Base-by-base conservation (phyloP, 2,329 filamentous ascomycete genomes). In the Colletotrichum musicola region DNA sequence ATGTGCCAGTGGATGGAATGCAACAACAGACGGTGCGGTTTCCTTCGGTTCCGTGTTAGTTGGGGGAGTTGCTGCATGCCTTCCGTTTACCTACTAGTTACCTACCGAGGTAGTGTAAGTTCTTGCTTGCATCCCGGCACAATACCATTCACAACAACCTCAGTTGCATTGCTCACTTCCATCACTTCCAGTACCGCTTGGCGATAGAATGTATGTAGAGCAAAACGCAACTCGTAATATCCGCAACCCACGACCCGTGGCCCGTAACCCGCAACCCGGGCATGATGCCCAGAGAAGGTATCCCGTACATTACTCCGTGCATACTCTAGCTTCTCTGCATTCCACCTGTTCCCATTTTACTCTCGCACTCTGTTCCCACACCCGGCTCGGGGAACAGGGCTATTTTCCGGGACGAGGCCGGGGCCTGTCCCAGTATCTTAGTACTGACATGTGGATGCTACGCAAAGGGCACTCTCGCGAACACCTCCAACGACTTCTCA, bases 371-470 rank as follows among this genome's bases (percentile, higher is more conserved):
- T 25, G 49, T 54, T 62, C 25, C 49, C 59, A 62, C 47, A 53
- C 27, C 27, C 49, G 30, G 59, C 18, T n/a, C 51, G 57, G 22
- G 50, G 42, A 44, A 51, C 63, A 62, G 58, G 63, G 63, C 58
- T 30, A 30, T 47, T 30, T 38, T 50, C 58, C 63, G 58, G 58
- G 58, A 54, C 49, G 20, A 44, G 27, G 54, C 58, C 57, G 58
- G 58, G 58, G 47, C 49, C 49, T 51, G 27, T 62, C 58, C 57
- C 64, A 50, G 58, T 44, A 22, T 50, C n/a, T 61, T 30, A 44
- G 50, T 38, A 55, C 20, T 66, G 30, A 50, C 50, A 55, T 56
- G 58, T 35, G 50, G 64, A 62, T 62, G 64, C 58, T 50, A 42
- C 64, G 44, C 64, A 44, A 66, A 35, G 42, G 25, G 38, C n/a